A percentile compares a stretch with the other conserved stretches of the same genome.
phyloP scores from a whole-genome alignment of 1,284 basidiomycete genomes.

The Ustilago tritici region DNA sequence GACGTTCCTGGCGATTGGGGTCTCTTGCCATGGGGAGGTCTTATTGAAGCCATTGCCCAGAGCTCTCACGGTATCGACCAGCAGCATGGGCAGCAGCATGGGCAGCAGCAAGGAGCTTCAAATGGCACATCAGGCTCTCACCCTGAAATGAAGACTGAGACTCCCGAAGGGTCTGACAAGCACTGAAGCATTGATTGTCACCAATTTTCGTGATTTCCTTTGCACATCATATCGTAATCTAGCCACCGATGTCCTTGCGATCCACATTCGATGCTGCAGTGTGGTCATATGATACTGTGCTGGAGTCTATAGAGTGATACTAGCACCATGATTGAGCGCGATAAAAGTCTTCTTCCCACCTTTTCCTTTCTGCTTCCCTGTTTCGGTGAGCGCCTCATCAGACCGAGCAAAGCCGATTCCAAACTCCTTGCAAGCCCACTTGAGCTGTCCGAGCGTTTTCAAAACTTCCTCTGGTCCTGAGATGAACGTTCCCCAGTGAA shows the following conservation, averaged over 20 bases:
- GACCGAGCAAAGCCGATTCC: slow-evolving; percentile 19
- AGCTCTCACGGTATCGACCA: slow-evolving; percentile 50
- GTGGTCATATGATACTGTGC: neutral
- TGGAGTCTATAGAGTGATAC: slow-evolving; percentile 25
- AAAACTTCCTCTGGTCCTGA: slow-evolving; percentile 41
- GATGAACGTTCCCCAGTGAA: slow-evolving; percentile 55
- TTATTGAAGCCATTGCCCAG: slow-evolving; percentile 60
- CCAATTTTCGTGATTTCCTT: neutral
- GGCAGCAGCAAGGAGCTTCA: slow-evolving; percentile 21
- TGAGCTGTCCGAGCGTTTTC: slow-evolving; percentile 42
- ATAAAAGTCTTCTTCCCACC: slow-evolving; percentile 27
- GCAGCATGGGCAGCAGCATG: slow-evolving; percentile 14
- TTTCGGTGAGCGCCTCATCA: slow-evolving; percentile 1
- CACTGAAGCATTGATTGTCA: slow-evolving; percentile 3
- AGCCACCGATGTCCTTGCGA: neutral
- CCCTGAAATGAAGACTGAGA: slow-evolving; percentile 36
- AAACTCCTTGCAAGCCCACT: slow-evolving; percentile 39
- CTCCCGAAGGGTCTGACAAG: slow-evolving; percentile 40
- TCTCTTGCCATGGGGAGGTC: slow-evolving; percentile 56
- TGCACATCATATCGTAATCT: neutral
- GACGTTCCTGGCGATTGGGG: slow-evolving; percentile 41
- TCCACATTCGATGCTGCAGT: neutral
- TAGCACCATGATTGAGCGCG: slow-evolving; percentile 45
- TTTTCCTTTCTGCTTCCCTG: slow-evolving; percentile 4
- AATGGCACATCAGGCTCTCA: slow-evolving; percentile 34